Evolutionary conservation across 805 yeast genomes (phyloP).

Genomic region (Schizosaccharomyces pombe): DNA sequence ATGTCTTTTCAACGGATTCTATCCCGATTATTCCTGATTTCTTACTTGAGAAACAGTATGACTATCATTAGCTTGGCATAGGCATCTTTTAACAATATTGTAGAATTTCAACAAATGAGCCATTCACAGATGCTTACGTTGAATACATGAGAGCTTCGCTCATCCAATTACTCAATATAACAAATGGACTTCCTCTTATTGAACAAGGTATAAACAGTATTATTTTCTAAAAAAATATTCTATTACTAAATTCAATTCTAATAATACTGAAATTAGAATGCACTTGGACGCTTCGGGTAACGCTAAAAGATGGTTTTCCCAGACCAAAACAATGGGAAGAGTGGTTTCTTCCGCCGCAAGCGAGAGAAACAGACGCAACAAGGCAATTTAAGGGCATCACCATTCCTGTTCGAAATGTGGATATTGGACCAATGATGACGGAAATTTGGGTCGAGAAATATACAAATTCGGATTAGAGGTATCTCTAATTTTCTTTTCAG

Average conservation of each 20-base stretch:
- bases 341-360: neutral
- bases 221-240: neutral
- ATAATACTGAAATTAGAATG: too few species aligned
- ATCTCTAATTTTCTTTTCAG: neutral
- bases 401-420: neutral
- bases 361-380: neutral
- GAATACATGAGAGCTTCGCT: neutral
- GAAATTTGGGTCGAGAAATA: slow-evolving; percentile 6
- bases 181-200: neutral
- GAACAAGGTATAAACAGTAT: neutral
- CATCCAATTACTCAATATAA: neutral
- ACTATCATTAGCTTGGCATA: neutral
- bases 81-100: neutral
- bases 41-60: neutral
- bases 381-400: neutral
- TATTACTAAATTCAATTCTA: too few species aligned
- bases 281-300: neutral
- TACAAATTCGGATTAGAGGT: neutral
- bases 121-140: neutral
- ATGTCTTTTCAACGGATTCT: neutral
- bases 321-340: neutral
- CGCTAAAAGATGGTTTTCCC: neutral
- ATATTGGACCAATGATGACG: neutral
- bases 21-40: neutral
- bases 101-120: neutral